Conservation (phyloP, 1,284 basidiomycete species). For the Cryptococcus sp. region DNA sequence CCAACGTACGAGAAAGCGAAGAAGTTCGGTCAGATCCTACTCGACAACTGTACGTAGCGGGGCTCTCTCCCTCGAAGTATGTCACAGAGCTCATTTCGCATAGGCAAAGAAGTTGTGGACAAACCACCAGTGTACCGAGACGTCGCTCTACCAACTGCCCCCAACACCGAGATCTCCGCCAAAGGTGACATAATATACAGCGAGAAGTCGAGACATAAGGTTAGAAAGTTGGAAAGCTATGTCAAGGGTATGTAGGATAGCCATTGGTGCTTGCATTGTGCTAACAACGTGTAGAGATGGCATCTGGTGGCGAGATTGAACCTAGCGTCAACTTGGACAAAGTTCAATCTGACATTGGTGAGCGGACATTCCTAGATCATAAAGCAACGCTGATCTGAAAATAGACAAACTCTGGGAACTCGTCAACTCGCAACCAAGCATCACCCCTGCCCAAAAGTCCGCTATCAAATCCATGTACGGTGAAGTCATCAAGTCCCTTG, state of each 20-base stretch:
- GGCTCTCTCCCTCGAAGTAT: neutral
- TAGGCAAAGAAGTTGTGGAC: conserved; percentile 39
- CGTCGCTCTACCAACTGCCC: conserved; percentile 96
- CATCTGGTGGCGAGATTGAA: conserved; percentile 81
- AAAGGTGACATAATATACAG: conserved; percentile 94
- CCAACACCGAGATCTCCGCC: conserved; percentile 84
- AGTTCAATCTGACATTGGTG: conserved; percentile 82
- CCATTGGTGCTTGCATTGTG: conserved; percentile 1
- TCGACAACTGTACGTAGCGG: conserved; percentile 64
- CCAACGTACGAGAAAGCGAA: conserved; percentile 91
- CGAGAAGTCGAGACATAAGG: conserved; percentile 90
- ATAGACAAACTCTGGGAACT: conserved; percentile 87
- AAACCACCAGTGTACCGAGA: conserved; percentile 50
- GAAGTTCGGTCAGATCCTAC: conserved; percentile 91
- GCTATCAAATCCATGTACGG: conserved; percentile 96
- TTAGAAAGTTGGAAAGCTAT: conserved; percentile 95
- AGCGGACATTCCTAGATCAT: conserved; percentile 4
- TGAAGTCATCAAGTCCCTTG: conserved; percentile 74
- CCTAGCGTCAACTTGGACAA: conserved; percentile 86
- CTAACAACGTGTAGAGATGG: conserved; percentile 65
- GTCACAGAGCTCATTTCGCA: neutral
- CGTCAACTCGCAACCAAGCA: conserved; percentile 93
- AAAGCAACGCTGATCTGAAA: neutral
- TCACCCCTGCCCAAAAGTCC: conserved; percentile 94
- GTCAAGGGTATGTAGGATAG: conserved; percentile 57